Conservation (phyloP, 257 asterid genomes). For the Echium plantagineum region DNA sequence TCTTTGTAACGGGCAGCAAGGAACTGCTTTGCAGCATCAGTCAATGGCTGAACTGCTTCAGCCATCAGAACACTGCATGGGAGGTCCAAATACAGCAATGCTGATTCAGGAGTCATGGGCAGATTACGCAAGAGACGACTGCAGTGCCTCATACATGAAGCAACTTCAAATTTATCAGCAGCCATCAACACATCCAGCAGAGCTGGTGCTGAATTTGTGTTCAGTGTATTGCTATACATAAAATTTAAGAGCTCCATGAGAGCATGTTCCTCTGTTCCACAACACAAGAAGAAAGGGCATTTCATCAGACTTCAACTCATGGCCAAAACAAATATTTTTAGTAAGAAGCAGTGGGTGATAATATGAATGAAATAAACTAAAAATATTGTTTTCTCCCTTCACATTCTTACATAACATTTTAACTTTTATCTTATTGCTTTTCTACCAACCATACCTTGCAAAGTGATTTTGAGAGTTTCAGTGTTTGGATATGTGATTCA, state of each 20-base stretch:
- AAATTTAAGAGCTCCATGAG: conserved; percentile 95
- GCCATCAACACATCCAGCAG: conserved; percentile 88
- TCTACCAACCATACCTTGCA: too few species aligned
- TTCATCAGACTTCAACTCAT: background rate
- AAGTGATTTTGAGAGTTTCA: too few species aligned
- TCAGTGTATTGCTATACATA: conserved; percentile 75
- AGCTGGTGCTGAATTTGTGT: conserved; percentile 59
- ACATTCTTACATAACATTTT: too few species aligned
- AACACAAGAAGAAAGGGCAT: conserved; percentile 7
- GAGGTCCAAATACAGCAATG: conserved; percentile 79
- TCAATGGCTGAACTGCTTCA: conserved; percentile 90
- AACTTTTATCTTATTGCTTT: too few species aligned
- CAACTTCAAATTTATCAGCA: conserved; percentile 97
- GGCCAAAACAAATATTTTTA: too few species aligned
- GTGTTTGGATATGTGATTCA: too few species aligned
- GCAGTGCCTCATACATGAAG: conserved; percentile 94
- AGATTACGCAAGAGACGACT: conserved; percentile 67
- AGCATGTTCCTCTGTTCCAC: conserved; percentile 87
- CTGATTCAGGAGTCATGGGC: conserved; percentile 87
- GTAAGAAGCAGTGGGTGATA: background rate
- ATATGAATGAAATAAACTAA: too few species aligned
- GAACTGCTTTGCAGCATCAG: conserved; percentile 83
- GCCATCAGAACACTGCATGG: conserved; percentile 82
- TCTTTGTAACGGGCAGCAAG: conserved; percentile 73
- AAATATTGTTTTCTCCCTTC: too few species aligned